phyloP scores from a whole-genome alignment of 2,329 filamentous ascomycete genomes.

The Gnomoniopsis smithogilvyi region DNA sequence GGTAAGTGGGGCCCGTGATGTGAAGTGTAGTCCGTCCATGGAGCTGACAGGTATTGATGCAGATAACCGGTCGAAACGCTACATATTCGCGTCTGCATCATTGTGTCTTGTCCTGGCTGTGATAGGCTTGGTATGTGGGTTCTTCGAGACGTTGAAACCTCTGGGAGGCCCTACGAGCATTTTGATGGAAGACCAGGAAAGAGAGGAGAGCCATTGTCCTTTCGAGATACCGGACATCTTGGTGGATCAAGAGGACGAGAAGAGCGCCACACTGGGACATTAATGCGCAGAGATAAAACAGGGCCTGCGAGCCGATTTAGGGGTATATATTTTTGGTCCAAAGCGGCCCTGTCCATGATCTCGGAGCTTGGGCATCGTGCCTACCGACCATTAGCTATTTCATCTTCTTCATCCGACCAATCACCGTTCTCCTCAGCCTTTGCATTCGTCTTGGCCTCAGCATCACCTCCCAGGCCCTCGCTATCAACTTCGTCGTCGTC shows the following conservation, averaged over 20 bases:
- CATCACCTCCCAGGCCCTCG: constrained; percentile 48
- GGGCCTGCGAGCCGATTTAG: neutral
- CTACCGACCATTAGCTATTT: constrained; percentile 26
- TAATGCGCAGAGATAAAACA: neutral
- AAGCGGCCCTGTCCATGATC: neutral
- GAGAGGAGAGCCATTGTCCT: neutral
- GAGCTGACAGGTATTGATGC: neutral
- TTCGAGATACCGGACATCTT: neutral
- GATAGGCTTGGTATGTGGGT: constrained; percentile 5
- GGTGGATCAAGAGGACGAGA: neutral
- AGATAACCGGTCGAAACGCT: constrained; percentile 12
- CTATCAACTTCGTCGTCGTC: constrained; percentile 49
- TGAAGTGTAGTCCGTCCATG: neutral
- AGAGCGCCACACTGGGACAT: neutral
- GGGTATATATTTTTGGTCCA: constrained; percentile 3
- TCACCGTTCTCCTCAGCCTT: constrained; percentile 47
- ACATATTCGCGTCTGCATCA: constrained; percentile 13
- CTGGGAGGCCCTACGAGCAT: neutral
- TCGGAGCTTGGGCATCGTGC: neutral
- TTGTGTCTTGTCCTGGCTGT: constrained; percentile 9
- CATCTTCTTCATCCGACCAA: constrained; percentile 49
- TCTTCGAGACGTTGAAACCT: neutral
- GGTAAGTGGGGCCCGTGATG: constrained; percentile 2
- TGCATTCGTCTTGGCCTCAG: constrained; percentile 46
- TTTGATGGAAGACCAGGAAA: neutral